These are phyloP conservation scores for Fusarium succisae DNA, from an alignment of 2,329 filamentous ascomycete genomes.

Conservation along the genomic window DNA sequence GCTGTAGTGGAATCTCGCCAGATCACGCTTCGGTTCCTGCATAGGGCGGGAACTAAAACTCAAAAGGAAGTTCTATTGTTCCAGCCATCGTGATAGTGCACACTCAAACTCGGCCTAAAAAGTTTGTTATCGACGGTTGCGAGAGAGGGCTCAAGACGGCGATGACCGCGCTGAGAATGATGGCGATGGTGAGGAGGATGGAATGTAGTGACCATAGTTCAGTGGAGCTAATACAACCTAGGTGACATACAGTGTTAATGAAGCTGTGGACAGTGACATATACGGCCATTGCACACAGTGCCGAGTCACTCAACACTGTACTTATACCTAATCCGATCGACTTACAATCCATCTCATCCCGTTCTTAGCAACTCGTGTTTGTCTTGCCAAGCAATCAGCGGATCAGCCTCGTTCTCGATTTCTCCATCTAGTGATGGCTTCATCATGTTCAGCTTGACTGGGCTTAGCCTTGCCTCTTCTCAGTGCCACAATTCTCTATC, in stretches of 20 bases:
- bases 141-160: not conserved
- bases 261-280: accelerated
- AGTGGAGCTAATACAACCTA: not conserved
- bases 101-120: not conserved
- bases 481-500: conserved; percentile 4
- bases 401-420: conserved; percentile 6
- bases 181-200: conserved; percentile 6
- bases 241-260: not conserved
- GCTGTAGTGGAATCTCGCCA: not conserved
- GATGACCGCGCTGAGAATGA: conserved; percentile 1
- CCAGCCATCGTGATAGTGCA: not conserved
- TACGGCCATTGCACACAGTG: accelerated
- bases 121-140: not conserved
- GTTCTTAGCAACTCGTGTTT: conserved; percentile 4
- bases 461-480: conserved; percentile 6
- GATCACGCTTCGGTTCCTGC: not conserved
- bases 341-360: conserved; percentile 4
- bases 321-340: not conserved
- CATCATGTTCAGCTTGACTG: not conserved
- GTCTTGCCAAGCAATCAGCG: conserved; percentile 2
- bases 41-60: not conserved
- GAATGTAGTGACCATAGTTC: conserved; percentile 23
- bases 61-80: not conserved
- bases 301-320: accelerated
- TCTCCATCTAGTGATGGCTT: not conserved